These are phyloP conservation scores for Coniferiporia sulphurascens DNA, from an alignment of 1,284 basidiomycete genomes.

Conservation along the genomic window DNA sequence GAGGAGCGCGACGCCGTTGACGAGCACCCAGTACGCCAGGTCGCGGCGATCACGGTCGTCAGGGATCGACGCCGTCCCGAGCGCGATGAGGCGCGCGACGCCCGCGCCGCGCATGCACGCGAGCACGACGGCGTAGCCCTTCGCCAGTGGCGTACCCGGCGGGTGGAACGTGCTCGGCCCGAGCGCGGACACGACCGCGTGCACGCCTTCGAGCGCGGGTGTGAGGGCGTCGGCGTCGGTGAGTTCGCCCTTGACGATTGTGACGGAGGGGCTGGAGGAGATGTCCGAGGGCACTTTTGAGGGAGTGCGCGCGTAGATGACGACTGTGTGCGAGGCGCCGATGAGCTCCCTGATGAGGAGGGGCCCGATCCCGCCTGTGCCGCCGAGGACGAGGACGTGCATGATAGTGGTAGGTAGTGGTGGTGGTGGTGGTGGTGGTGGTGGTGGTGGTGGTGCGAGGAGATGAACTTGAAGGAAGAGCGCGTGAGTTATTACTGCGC, in stretches of 20 bases:
- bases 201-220: constrained; percentile 48
- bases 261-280: constrained; percentile 37
- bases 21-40: constrained; percentile 40
- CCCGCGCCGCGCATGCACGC: constrained; percentile 45
- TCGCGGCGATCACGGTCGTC: constrained; percentile 57
- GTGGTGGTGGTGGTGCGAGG: too few relatives aligned
- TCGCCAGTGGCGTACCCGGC: constrained; percentile 51
- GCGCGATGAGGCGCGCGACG: constrained; percentile 54
- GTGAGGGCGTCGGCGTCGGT: constrained; percentile 44
- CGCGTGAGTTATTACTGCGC: too few relatives aligned
- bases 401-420: constrained; percentile 13
- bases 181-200: constrained; percentile 60
- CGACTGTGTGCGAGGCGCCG: constrained; percentile 39
- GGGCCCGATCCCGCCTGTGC: constrained; percentile 54
- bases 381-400: constrained; percentile 40
- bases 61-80: constrained; percentile 59
- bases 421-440: not conserved
- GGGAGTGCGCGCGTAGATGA: constrained; percentile 58
- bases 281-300: constrained; percentile 54
- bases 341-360: constrained; percentile 50
- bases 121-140: constrained; percentile 50
- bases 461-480: too few relatives aligned
- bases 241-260: constrained; percentile 50
- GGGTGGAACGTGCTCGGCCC: constrained; percentile 42
- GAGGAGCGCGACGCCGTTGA: constrained; percentile 34